Base-by-base conservation (phyloP, 176 grass and related monocot genomes). In the Musa beccarii region DNA sequence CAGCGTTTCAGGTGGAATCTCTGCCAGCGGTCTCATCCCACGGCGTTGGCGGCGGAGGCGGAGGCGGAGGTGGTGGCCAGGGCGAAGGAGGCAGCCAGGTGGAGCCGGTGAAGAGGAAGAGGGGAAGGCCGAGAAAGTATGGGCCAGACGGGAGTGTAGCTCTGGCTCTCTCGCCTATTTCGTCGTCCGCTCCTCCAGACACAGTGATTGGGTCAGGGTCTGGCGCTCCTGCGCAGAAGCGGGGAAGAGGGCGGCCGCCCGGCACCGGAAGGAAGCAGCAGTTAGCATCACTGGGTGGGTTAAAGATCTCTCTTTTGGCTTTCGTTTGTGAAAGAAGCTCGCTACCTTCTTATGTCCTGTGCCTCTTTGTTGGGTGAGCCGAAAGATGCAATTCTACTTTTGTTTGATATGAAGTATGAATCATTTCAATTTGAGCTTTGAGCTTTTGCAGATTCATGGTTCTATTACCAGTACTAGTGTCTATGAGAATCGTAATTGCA, bases 211-310 rank as follows among this genome's bases (percentile, higher is more conserved):
- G 19, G 15, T 71, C 34, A 8, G 68, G 49, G 15, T 71, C 68
- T 11, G 68, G 15, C 21, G n/a, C 49, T 71, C 68, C 68, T 10
- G 4, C 49, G 49, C 68, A 71, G 50, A 71, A 71, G 68, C 68
- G 68, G 17, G 63, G 63, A 26, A 71, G 68, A 71, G 68, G 68
- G 16, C 14, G 68, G 19, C 68, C 68, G 7, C 68, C 68, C 2
- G 68, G 68, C 34, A 80, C 66, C 51, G 68, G 87, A 72, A 85
- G 68, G 51, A 89, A 81, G 78, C 81, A 85, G 66, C 76, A 85
- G 78, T 76, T 89, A 50, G 72, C 83, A 13, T 66, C 70, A 28
- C 66, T 83, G 14, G 83, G 87, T 89, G 59, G 56, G 83, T 80
- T 50, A 21, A 43, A 34, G 20, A 68, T 21, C 15, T 7, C 34